These are phyloP conservation scores for Euphorbia tirucalli DNA, from an alignment of 345 rosid genomes.

Conservation along the genomic window DNA sequence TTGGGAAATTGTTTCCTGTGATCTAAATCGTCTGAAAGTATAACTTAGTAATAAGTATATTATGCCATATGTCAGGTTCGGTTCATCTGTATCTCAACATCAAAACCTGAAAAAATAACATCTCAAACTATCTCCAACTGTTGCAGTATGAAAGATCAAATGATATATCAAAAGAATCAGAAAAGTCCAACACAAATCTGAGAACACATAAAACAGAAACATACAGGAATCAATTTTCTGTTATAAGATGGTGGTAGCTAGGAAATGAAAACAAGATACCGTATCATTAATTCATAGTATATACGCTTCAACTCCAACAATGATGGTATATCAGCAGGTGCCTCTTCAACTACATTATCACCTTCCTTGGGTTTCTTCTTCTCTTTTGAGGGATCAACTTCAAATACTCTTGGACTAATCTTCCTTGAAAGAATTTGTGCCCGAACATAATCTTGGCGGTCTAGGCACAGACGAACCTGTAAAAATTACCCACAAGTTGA, in stretches of 20 bases:
- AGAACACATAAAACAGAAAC: neutral
- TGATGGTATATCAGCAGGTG: conserved; percentile 95
- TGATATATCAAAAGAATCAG: neutral
- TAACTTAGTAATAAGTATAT: neutral
- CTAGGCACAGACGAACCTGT: conserved; percentile 88
- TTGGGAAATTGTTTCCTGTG: neutral
- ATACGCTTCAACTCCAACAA: conserved; percentile 73
- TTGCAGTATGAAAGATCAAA: neutral
- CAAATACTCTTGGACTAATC: conserved; percentile 88
- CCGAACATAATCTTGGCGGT: conserved; percentile 86
- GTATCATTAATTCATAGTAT: conserved; percentile 85
- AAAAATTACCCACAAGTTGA: conserved; percentile 12
- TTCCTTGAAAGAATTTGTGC: conserved; percentile 96
- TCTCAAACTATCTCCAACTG: neutral
- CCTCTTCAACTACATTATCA: conserved; percentile 79
- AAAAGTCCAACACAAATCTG: conserved; percentile 2
- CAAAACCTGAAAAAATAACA: neutral
- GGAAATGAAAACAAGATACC: conserved; percentile 37
- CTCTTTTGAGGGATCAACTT: conserved; percentile 67
- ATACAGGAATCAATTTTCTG: neutral
- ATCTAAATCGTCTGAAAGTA: neutral
- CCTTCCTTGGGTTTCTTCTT: conserved; percentile 96
- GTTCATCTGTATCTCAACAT: neutral
- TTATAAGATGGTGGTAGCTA: neutral
- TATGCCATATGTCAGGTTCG: neutral